Base-by-base conservation (phyloP, 2,329 filamentous ascomycete genomes). In the Aspergillus pseudoglaucus region DNA sequence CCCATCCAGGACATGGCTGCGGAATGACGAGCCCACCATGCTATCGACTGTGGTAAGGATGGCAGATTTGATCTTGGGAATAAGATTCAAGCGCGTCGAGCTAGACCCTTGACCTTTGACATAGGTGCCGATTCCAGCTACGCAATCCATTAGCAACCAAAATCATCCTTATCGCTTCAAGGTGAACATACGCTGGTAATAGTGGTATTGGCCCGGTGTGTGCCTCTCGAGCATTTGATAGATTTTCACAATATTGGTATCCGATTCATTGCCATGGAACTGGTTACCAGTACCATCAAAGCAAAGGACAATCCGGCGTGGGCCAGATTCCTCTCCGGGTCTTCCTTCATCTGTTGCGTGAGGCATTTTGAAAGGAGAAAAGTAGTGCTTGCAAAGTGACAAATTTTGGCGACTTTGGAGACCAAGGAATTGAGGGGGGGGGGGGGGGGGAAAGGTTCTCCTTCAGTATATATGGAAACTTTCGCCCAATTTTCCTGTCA, bases 171-270 rank as follows among this genome's bases (percentile, higher is more conserved):
- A 17, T 15, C n/a, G 6, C n/a, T 18, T 37, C 12, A 37, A 37
- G n/a, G 6, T 3, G 9, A 18, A 15, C 40, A 14, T 15, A 18
- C 18, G 45, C 35, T 45, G 42, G 44, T 50, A 47, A 38, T 50
- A 50, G 20, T 46, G 33, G 35, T 30, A 50, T 37, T 50, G 48
- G 5, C 18, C 15, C 6, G 30, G 23, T 2, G 32, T 23, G 32
- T 47, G 42, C 14, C 46, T 23, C 20, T 79, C 73, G 18, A 79
- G 53, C 60, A 66, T 65, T 23, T 65, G 48, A 47, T 61, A 51
- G 8, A 80, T 62, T 56, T 79, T 79, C 45, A 79, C 72, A 2
- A 80, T 74, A 46, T 80, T 80, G 14, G 75, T 78, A 56, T 80
- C 77, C 4, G 70, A 64, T 49, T 73, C 71, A 46, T 57, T 55